phyloP scores from a whole-genome alignment of 2,329 filamentous ascomycete genomes.

The Beauveria varroae region DNA sequence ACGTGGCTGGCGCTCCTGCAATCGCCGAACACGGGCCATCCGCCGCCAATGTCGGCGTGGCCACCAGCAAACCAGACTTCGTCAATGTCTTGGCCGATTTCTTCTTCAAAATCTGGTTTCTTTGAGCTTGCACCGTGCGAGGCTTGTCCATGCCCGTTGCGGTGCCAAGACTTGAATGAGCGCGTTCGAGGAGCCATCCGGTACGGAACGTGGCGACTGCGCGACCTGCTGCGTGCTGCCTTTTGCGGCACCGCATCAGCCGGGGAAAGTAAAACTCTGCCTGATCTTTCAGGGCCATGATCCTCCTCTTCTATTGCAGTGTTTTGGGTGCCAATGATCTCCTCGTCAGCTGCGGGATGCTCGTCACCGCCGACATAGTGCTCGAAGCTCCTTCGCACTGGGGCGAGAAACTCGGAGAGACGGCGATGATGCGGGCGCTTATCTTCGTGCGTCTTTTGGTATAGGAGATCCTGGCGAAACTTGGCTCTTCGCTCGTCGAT shows the following conservation, averaged over 20 bases:
- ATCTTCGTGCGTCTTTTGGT: conserved; percentile 31
- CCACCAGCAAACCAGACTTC: conserved; percentile 77
- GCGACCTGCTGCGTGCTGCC: neutral
- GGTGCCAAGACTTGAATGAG: neutral
- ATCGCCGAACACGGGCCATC: conserved; percentile 53
- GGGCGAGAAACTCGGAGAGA: conserved; percentile 16
- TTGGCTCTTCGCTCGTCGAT: conserved; percentile 67
- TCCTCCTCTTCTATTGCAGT: neutral
- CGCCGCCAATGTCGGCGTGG: conserved; percentile 73
- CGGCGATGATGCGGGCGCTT: conserved; percentile 17
- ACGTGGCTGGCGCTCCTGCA: conserved; percentile 60
- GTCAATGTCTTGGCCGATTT: conserved; percentile 61
- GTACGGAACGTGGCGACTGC: conserved; percentile 31
- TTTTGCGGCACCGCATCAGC: conserved; percentile 12
- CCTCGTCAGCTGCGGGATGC: neutral
- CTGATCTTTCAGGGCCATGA: neutral
- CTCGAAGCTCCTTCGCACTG: conserved; percentile 15
- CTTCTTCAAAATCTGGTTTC: conserved; percentile 14
- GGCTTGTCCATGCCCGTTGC: neutral
- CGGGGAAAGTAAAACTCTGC: neutral
- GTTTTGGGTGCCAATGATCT: neutral
- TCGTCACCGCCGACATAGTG: neutral
- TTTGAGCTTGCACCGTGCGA: conserved; percentile 13
- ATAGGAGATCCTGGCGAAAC: conserved; percentile 63
- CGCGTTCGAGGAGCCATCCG: conserved; percentile 27